Evolutionary conservation across 176 grass and related monocot species (phyloP), one percentile per base, ranked within the genome.

Genomic region (Paspalum vaginatum): DNA sequence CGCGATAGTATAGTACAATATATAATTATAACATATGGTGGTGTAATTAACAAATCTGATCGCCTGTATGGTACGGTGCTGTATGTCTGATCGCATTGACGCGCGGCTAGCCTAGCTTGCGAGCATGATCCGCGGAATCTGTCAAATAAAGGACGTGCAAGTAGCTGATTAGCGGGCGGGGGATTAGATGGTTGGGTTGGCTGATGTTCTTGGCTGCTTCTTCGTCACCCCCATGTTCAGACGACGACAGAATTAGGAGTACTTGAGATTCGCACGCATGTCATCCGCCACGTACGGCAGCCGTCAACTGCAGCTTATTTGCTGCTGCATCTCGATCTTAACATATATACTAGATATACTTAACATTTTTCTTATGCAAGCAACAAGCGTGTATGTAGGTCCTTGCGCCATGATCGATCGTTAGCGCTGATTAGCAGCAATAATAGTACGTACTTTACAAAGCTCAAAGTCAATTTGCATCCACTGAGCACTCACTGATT

Each of bases 61-160:
- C 32, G 32, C 32, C 32, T 32, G 3, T 1, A 32, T 32, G 32
- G 32, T 32, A 32, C 1, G 32, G 32, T 32, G 3, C 1, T 32
- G 32, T 32, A 32, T 32, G 32, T 32, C 32, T 32, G 46, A 50
- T 72, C 11, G 20, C 37, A n/a, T 38, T 44, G 41, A 51, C 40
- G 78, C 40, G 52, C 78, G 43, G 54, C 42, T 68, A 56, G 44
- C 41, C n/a, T 32, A 20, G 40, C 11, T 13, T 14, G 14, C 59
- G 5, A 12, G 61, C 85, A 82, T 54, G 72, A 82, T 67, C 80
- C 27, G 49, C 47, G 71, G 77, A 85, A 85, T 70, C 87, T 70
- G 54, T 76, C 46, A 7, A n/a, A n/a, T n/a, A n/a, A 49, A 18
- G 56, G 64, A 81, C 64, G 64, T 77, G 87, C 77, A 26, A 81